Evolutionary conservation across 2,329 filamentous ascomycete genomes (phyloP).

Genomic region (Hymenoscyphus repandus): DNA sequence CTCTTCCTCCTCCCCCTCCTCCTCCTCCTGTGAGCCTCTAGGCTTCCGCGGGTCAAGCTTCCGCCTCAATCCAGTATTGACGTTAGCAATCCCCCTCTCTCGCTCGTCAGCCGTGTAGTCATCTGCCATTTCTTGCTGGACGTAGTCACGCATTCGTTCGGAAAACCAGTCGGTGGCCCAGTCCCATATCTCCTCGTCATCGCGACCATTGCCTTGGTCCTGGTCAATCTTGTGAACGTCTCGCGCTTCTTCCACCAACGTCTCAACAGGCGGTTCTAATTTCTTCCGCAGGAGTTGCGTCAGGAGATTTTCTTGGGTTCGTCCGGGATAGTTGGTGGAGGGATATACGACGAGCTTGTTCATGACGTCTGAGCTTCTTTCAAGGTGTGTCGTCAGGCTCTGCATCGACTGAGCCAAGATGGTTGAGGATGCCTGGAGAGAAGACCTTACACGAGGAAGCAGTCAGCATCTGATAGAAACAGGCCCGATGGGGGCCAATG

Average conservation of each 20-base stretch:
- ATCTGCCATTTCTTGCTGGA: slow-evolving; percentile 48
- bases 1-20: slow-evolving; percentile 38
- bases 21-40: slow-evolving; percentile 6
- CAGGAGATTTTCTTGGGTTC: slow-evolving; percentile 60
- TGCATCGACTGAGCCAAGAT: slow-evolving; percentile 68
- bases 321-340: slow-evolving; percentile 67
- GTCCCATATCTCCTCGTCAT: slow-evolving; percentile 55
- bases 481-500: background rate
- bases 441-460: slow-evolving; percentile 45
- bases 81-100: slow-evolving; percentile 59
- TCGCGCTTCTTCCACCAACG: slow-evolving; percentile 62
- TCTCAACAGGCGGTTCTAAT: slow-evolving; percentile 71
- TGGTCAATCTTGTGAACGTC: slow-evolving; percentile 32
- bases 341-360: slow-evolving; percentile 69
- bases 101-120: slow-evolving; percentile 69
- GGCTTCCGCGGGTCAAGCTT: slow-evolving; percentile 16
- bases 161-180: slow-evolving; percentile 36
- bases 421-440: slow-evolving; percentile 64
- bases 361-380: slow-evolving; percentile 62
- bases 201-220: slow-evolving; percentile 33
- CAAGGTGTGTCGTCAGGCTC: slow-evolving; percentile 59
- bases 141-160: slow-evolving; percentile 38
- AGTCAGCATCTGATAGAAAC: slow-evolving; percentile 7
- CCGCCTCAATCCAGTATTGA: slow-evolving; percentile 64
- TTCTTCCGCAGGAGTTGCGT: slow-evolving; percentile 75